Base-by-base conservation (phyloP, 345 rosid species). In the Camelina hispida region DNA sequence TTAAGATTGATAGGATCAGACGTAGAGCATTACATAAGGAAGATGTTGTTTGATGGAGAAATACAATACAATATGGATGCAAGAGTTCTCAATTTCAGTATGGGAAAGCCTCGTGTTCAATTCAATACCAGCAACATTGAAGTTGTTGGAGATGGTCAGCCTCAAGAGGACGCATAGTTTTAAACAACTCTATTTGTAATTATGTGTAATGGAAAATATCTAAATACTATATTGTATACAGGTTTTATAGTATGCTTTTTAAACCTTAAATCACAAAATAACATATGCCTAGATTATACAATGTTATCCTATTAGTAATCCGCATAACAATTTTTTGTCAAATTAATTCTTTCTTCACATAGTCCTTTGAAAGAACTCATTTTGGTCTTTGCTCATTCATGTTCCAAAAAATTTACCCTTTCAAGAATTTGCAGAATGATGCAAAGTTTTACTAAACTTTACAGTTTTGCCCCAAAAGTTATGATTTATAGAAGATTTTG, bases 31-130 rank as follows among this genome's bases (percentile, higher is more conserved):
- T 93, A 88, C 83, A 93, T 91, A 76, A 86, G 97, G 79, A 89
- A 91, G 84, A 80, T 93, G 78, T 77, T 91, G 35, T 93, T 84
- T 38, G 93, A 86, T 66, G 97, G 98, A 66, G 89, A 88, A 74
- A 93, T 91, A 74, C 88, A 88, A 80, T 93, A 93, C 86, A 93
- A 88, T 78, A 88, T 91, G 96, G 85, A 83, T 55, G 88, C 97
- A 47, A 82, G 82, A 69, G 88, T 84, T 50, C 88, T 94, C 18
- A 94, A 91, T 74, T 94, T 94, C 83, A 94, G 98, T 81, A 93
- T 89, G 94, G 94, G 97, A 9, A 90, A 90, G 80, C 94, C 91
- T 1, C 84, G 91, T 20, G 79, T 87, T 62, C 80, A 79, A 22
- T 82, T 88, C 79, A 85, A 84, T 25, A 82, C 79, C 46, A 82